Percentiles rank a stretch among this genome's conserved stretches.
Conservation (phyloP, 2,329 filamentous ascomycete genomes). For the Neonectria magnoliae region DNA sequence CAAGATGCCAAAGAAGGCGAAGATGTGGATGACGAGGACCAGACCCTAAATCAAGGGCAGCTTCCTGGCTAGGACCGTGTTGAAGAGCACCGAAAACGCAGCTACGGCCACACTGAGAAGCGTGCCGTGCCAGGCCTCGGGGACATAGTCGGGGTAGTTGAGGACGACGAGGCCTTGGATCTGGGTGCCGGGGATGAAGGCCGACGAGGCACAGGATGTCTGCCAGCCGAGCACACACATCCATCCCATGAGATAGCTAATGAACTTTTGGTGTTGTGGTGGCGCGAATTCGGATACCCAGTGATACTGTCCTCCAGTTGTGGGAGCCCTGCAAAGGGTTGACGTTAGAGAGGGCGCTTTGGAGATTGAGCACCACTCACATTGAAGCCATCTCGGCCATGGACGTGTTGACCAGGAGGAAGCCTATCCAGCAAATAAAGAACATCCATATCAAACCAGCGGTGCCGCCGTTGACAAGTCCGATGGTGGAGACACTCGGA, state of each 20-base stretch:
- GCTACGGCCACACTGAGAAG: constrained; percentile 29
- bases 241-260: constrained; percentile 63
- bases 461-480: constrained; percentile 54
- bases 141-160: constrained; percentile 33
- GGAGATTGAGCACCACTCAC: constrained; percentile 22
- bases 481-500: constrained; percentile 32
- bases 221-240: constrained; percentile 59
- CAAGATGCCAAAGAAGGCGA: constrained; percentile 35
- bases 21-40: constrained; percentile 34
- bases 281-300: constrained; percentile 67
- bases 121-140: constrained; percentile 35
- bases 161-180: constrained; percentile 56
- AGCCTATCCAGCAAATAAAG: constrained; percentile 51
- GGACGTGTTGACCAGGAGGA: constrained; percentile 51
- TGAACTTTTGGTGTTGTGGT: constrained; percentile 57
- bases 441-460: constrained; percentile 59
- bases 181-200: constrained; percentile 55
- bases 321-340: constrained; percentile 53
- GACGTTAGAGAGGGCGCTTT: neutral
- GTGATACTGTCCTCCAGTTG: constrained; percentile 67
- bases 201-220: constrained; percentile 50
- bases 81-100: constrained; percentile 31
- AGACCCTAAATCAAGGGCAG: constrained; percentile 28
- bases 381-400: constrained; percentile 63
- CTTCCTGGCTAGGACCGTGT: constrained; percentile 32